These are phyloP conservation scores for Diddensiella santjacobensis DNA, from an alignment of 805 yeast genomes.

Conservation along the genomic window DNA sequence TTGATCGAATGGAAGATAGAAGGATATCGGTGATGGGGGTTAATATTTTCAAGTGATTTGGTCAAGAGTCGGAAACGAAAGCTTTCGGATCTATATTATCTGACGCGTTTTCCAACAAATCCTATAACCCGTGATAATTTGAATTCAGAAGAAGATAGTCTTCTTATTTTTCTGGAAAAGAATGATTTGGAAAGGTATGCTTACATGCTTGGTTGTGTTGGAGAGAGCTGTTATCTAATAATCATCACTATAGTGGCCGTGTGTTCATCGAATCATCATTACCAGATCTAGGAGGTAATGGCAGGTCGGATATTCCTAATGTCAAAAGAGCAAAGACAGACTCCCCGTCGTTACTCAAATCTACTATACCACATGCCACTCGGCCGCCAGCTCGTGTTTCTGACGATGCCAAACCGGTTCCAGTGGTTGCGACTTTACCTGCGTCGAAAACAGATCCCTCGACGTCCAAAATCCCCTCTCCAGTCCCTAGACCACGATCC, in stretches of 20 bases:
- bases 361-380: background rate
- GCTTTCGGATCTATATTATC: constrained; percentile 58
- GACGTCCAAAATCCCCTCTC: background rate
- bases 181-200: constrained; percentile 50
- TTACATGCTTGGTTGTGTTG: too few relatives aligned
- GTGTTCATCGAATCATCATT: constrained; percentile 33
- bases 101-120: constrained; percentile 49
- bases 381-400: background rate
- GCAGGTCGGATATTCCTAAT: background rate
- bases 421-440: background rate
- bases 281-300: constrained; percentile 21
- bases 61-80: constrained; percentile 52
- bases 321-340: constrained; percentile 7
- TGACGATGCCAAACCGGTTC: background rate
- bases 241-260: constrained; percentile 25
- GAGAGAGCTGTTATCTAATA: too few relatives aligned
- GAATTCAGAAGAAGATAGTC: constrained; percentile 39
- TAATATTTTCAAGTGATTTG: constrained; percentile 33
- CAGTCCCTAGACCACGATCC: background rate
- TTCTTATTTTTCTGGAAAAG: constrained; percentile 45
- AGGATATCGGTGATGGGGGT: constrained; percentile 1
- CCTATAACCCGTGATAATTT: constrained; percentile 41
- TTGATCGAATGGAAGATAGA: background rate
- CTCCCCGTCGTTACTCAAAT: constrained; percentile 8
- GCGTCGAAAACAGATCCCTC: background rate